Percentiles rank a stretch among this genome's conserved stretches.
Conservation (phyloP, 208 protist genomes). For the Leishmania major region DNA sequence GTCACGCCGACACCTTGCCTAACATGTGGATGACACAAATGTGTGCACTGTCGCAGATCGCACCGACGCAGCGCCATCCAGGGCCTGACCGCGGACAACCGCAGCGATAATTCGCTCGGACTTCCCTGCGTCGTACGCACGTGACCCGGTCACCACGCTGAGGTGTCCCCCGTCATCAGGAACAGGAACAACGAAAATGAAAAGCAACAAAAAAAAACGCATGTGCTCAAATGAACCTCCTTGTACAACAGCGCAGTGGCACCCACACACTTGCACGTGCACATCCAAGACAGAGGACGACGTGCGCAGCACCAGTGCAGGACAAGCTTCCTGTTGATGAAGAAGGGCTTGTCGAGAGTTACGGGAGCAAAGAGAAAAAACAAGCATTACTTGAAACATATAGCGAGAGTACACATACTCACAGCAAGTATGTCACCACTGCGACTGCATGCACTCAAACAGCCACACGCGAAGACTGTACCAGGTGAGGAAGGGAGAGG, state of each 20-base stretch:
- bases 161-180: background rate
- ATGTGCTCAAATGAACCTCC: background rate
- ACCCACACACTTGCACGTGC: background rate
- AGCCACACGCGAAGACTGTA: background rate
- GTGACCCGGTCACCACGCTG: background rate
- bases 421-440: background rate
- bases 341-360: slow-evolving; percentile 3
- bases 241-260: slow-evolving; percentile 34
- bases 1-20: background rate
- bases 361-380: background rate
- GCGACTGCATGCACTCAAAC: slow-evolving; percentile 1
- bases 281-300: background rate
- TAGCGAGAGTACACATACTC: background rate
- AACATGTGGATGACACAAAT: background rate
- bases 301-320: background rate
- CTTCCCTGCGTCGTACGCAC: background rate
- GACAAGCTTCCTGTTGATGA: background rate
- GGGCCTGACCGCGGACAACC: background rate
- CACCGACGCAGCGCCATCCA: background rate
- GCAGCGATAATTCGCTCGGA: background rate
- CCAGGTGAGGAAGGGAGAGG: background rate
- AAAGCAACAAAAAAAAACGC: background rate
- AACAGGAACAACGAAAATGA: background rate
- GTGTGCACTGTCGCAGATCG: background rate
- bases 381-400: background rate